phyloP scores from a whole-genome alignment of 1,284 basidiomycete genomes.

The Leucoagaricus sp. region DNA sequence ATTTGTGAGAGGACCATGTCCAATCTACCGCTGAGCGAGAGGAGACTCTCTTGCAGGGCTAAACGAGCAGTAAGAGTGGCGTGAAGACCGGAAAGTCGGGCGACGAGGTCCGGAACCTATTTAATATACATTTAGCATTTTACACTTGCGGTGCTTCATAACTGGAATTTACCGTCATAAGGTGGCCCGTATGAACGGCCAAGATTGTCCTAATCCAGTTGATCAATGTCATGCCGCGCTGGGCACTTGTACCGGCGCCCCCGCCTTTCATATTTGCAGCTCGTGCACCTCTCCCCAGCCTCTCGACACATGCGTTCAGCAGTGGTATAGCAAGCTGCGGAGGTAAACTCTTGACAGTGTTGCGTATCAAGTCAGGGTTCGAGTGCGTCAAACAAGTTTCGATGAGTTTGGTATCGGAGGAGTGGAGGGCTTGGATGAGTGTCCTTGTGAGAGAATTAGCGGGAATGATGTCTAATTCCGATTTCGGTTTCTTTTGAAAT shows the following conservation, averaged over 20 bases:
- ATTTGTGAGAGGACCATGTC: constrained; percentile 96
- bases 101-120: constrained; percentile 85
- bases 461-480: constrained; percentile 57
- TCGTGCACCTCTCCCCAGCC: constrained; percentile 79
- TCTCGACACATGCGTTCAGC: constrained; percentile 87
- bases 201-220: constrained; percentile 91
- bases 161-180: constrained; percentile 81
- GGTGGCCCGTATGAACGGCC: constrained; percentile 86
- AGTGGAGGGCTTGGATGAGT: constrained; percentile 95
- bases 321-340: constrained; percentile 89
- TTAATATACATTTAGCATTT: constrained; percentile 5
- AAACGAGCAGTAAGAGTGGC: constrained; percentile 81
- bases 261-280: constrained; percentile 77
- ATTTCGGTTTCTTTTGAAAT: constrained; percentile 34
- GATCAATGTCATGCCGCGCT: constrained; percentile 82
- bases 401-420: constrained; percentile 86
- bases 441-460: constrained; percentile 92
- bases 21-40: constrained; percentile 86
- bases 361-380: constrained; percentile 78
- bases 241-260: constrained; percentile 82
- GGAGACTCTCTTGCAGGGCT: constrained; percentile 81
- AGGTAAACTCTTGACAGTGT: constrained; percentile 87
- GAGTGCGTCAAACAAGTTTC: constrained; percentile 90
- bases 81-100: constrained; percentile 83
- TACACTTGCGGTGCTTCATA: not conserved